phyloP scores from a whole-genome alignment of 2,329 filamentous ascomycete genomes.

The Aspergillus intermedius region DNA sequence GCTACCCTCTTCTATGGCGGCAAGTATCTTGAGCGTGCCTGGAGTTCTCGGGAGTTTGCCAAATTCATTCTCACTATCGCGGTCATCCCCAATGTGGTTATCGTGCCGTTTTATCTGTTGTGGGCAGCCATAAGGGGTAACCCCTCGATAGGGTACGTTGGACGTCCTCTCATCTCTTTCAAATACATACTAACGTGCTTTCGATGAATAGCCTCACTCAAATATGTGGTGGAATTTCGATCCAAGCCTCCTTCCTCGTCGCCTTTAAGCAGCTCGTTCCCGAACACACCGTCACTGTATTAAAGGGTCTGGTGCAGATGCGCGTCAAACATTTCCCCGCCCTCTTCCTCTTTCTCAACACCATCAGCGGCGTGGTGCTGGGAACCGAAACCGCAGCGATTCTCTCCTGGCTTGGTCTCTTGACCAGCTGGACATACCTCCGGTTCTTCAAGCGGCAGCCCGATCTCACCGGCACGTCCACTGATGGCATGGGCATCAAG shows the following conservation, averaged over 20 bases:
- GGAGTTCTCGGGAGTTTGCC: constrained; percentile 84
- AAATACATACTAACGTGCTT: constrained; percentile 3
- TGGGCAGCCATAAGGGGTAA: constrained; percentile 59
- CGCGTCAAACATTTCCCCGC: constrained; percentile 76
- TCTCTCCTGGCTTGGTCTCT: constrained; percentile 71
- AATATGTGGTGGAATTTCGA: constrained; percentile 79
- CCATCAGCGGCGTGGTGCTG: constrained; percentile 57
- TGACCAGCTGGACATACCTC: constrained; percentile 90
- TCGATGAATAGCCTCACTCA: constrained; percentile 59
- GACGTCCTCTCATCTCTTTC: not conserved
- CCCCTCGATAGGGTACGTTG: constrained; percentile 32
- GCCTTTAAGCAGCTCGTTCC: constrained; percentile 97
- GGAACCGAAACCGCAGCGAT: constrained; percentile 72
- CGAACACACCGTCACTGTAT: constrained; percentile 91
- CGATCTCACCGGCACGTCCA: constrained; percentile 50
- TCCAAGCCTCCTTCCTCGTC: constrained; percentile 90
- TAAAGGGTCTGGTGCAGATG: constrained; percentile 80
- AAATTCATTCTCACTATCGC: constrained; percentile 78
- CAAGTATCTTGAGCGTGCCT: constrained; percentile 89
- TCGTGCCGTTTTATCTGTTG: constrained; percentile 66
- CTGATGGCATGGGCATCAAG: constrained; percentile 54
- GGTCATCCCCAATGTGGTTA: constrained; percentile 71
- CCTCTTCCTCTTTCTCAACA: constrained; percentile 66
- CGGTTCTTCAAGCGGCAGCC: constrained; percentile 76
- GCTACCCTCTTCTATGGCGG: constrained; percentile 85